Evolutionary conservation across 2,329 filamentous ascomycete species (phyloP).

Genomic region (Dendrostoma leiphaemia): DNA sequence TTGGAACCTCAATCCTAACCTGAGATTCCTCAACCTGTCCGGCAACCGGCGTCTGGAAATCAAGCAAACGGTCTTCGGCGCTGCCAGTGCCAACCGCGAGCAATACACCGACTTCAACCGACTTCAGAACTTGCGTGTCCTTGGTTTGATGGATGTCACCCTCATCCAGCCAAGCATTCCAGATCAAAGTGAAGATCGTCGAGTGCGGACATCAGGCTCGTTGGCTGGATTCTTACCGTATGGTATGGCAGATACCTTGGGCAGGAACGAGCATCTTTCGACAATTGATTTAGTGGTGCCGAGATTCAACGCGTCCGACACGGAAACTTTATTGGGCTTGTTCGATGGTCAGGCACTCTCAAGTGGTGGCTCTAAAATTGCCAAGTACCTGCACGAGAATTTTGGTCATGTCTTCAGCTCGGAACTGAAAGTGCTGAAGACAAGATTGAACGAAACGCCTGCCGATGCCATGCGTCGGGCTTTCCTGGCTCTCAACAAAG

Average conservation of each 20-base stretch:
- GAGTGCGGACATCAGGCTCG: conserved; percentile 96
- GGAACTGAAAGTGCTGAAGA: conserved; percentile 74
- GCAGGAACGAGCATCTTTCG: conserved; percentile 89
- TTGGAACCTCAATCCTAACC: conserved; percentile 96
- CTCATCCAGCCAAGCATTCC: conserved; percentile 90
- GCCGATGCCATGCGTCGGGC: conserved; percentile 80
- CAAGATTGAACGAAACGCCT: conserved; percentile 68
- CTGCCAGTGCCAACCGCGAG: conserved; percentile 57
- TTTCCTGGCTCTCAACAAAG: conserved; percentile 90
- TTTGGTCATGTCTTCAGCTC: conserved; percentile 81
- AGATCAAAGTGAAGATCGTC: conserved; percentile 90
- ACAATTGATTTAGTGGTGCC: conserved; percentile 95
- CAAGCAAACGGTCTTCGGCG: conserved; percentile 60
- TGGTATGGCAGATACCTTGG: conserved; percentile 95
- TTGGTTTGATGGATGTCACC: conserved; percentile 97
- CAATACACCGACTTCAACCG: conserved; percentile 87
- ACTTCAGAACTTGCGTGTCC: conserved; percentile 76
- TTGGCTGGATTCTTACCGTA: conserved; percentile 88
- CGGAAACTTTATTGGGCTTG: conserved; percentile 87
- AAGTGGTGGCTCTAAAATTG: conserved; percentile 88
- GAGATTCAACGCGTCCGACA: conserved; percentile 83
- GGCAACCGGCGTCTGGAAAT: conserved; percentile 97
- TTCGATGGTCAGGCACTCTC: conserved; percentile 93
- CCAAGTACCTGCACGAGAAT: conserved; percentile 95
- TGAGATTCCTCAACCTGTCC: conserved; percentile 93